Percentiles rank a stretch among this genome's conserved stretches.
Conservation (phyloP, 139 green algal species). For the Micromonas pusilla region DNA sequence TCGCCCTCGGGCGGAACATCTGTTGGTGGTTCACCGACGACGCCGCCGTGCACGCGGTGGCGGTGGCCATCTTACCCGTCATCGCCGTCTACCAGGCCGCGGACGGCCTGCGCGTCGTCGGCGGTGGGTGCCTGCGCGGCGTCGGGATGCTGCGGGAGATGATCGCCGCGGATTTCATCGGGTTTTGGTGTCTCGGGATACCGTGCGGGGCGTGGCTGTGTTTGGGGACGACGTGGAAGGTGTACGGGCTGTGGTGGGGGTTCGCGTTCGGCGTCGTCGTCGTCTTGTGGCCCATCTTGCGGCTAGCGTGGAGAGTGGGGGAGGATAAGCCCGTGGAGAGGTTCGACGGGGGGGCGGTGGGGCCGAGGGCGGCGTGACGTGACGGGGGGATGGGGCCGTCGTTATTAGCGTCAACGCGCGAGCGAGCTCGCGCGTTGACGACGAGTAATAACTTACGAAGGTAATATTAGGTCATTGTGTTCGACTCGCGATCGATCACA, state of each 20-base stretch:
- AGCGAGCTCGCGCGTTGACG: too few relatives aligned
- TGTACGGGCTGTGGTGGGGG: background rate
- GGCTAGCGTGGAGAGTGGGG: too few relatives aligned
- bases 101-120: slow-evolving; percentile 10
- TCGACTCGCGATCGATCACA: too few relatives aligned
- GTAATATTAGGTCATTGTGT: too few relatives aligned
- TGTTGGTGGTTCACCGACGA: background rate
- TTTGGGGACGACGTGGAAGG: background rate
- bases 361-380: too few relatives aligned
- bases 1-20: background rate
- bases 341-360: too few relatives aligned
- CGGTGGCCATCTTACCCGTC: slow-evolving; percentile 7
- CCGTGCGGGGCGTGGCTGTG: background rate
- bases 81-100: background rate
- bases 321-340: too few relatives aligned
- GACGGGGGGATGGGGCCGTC: too few relatives aligned
- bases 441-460: too few relatives aligned
- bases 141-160: background rate
- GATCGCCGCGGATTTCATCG: background rate
- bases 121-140: slow-evolving; percentile 4
- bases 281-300: too few relatives aligned
- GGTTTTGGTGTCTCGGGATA: background rate
- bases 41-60: background rate
- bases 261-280: background rate
- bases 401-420: too few relatives aligned